Percentiles rank a stretch among this genome's conserved stretches.
Conservation (phyloP, 2,329 filamentous ascomycete species). For the Ascomycota sp. region DNA sequence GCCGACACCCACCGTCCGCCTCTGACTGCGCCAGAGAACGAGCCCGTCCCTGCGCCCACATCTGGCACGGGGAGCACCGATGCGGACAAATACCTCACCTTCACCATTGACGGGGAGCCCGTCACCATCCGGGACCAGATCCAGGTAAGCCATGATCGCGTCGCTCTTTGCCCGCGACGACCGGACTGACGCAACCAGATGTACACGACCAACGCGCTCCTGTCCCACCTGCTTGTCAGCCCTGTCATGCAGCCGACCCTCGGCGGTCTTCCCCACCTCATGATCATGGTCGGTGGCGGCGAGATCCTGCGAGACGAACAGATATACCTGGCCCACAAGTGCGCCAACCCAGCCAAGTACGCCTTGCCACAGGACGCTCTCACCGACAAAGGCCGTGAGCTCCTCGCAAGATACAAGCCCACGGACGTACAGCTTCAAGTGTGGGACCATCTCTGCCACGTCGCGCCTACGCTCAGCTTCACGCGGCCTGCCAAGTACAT, state of each 20-base stretch:
- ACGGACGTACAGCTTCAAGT: slow-evolving; percentile 89
- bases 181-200: slow-evolving; percentile 17
- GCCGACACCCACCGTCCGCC: slow-evolving; percentile 3
- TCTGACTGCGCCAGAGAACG: no score
- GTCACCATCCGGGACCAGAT: slow-evolving; percentile 78
- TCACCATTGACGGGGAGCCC: slow-evolving; percentile 49
- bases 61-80: slow-evolving; percentile 10
- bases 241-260: slow-evolving; percentile 74
- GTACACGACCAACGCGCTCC: slow-evolving; percentile 64
- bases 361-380: slow-evolving; percentile 44
- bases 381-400: slow-evolving; percentile 37
- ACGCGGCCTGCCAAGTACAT: slow-evolving; percentile 92
- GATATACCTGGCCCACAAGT: slow-evolving; percentile 87
- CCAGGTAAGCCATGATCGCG: slow-evolving; percentile 33
- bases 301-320: slow-evolving; percentile 88
- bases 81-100: slow-evolving; percentile 26
- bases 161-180: not conserved
- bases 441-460: slow-evolving; percentile 90
- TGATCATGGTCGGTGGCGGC: slow-evolving; percentile 73
- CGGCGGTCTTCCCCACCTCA: slow-evolving; percentile 70
- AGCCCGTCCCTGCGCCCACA: slow-evolving; percentile 5
- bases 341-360: slow-evolving; percentile 63
- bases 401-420: slow-evolving; percentile 48
- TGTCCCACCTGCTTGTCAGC: slow-evolving; percentile 77
- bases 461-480: slow-evolving; percentile 81